Conservation (phyloP, 75 land plant species). For the Picea sitchensis region DNA sequence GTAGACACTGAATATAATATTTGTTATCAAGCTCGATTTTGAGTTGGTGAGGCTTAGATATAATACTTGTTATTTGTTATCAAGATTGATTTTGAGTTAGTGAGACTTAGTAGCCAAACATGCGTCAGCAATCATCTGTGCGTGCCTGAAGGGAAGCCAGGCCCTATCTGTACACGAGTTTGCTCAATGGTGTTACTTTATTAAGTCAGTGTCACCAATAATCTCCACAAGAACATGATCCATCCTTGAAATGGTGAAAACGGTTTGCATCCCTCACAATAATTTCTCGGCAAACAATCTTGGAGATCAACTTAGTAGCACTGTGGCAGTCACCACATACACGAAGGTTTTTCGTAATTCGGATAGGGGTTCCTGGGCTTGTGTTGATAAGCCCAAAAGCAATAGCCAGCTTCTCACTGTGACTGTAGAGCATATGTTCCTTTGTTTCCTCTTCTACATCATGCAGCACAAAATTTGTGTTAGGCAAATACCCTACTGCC, state of each 20-base stretch:
- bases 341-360: slow-evolving; percentile 10
- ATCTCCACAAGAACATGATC: slow-evolving; percentile 12
- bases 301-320: slow-evolving; percentile 5
- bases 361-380: neutral
- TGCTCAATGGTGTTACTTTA: too few relatives aligned
- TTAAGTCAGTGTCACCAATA: neutral
- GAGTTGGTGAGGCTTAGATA: too few relatives aligned
- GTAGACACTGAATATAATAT: too few relatives aligned
- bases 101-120: too few relatives aligned
- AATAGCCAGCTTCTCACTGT: slow-evolving; percentile 20
- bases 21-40: too few relatives aligned
- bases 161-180: too few relatives aligned
- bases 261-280: slow-evolving; percentile 13
- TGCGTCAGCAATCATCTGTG: too few relatives aligned
- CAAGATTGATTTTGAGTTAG: too few relatives aligned
- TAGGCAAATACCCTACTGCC: neutral
- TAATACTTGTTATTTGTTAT: too few relatives aligned
- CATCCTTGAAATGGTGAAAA: slow-evolving; percentile 13
- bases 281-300: neutral
- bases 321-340: slow-evolving; percentile 10
- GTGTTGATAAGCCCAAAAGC: slow-evolving; percentile 20
- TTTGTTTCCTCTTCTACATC: slow-evolving; percentile 5
- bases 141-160: too few relatives aligned
- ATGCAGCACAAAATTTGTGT: slow-evolving; percentile 9
- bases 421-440: neutral